Conservation (phyloP, 148 eudicot genomes). For the Rhododendron simsii region DNA sequence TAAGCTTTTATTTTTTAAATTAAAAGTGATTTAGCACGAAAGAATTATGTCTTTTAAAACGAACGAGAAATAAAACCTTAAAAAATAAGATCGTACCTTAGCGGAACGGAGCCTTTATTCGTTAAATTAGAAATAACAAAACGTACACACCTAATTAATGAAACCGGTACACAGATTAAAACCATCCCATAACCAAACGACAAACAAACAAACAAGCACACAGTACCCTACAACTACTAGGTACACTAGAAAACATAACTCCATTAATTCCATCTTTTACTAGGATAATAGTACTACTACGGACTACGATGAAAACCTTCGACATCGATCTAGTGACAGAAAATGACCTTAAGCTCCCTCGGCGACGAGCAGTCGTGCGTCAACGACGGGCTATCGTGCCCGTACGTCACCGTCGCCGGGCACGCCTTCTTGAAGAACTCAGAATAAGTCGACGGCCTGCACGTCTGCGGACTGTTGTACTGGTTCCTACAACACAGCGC, state of each 20-base stretch:
- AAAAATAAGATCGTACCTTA: too few relatives aligned
- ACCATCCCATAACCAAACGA: not conserved
- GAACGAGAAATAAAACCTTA: too few relatives aligned
- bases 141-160: too few relatives aligned
- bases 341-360: conserved; percentile 88
- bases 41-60: too few relatives aligned
- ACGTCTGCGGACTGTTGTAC: conserved; percentile 51
- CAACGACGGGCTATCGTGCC: conserved; percentile 87
- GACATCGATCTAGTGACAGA: conserved; percentile 61
- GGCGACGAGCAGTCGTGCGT: conserved; percentile 86
- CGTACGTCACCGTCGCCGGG: conserved; percentile 74
- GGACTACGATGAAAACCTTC: not conserved
- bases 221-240: not conserved
- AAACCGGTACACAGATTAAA: too few relatives aligned
- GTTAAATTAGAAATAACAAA: too few relatives aligned
- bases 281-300: too few relatives aligned
- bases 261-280: not conserved
- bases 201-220: not conserved
- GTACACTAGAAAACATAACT: not conserved
- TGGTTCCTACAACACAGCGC: conserved; percentile 61
- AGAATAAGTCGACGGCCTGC: conserved; percentile 45
- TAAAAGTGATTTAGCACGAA: too few relatives aligned
- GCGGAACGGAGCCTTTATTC: too few relatives aligned
- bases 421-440: conserved; percentile 73
- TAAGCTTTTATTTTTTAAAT: too few relatives aligned